Evolutionary conservation across 2,329 filamentous ascomycete species (phyloP).

Genomic region (Fusarium piperis): DNA sequence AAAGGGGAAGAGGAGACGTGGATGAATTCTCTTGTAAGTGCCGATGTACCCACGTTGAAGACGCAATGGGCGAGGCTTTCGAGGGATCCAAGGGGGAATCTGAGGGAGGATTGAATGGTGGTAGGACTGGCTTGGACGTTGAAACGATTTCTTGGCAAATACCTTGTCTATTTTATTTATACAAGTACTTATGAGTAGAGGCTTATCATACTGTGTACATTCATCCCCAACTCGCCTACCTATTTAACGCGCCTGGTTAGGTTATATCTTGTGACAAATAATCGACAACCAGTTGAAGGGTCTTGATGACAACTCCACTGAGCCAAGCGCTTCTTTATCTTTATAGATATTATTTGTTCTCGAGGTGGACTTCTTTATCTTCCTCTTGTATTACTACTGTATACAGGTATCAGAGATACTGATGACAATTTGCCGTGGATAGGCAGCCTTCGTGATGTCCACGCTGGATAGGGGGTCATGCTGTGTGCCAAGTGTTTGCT

Average conservation of each 20-base stretch:
- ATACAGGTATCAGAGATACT: not conserved
- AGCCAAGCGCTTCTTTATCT: not conserved
- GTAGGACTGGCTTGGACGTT: not conserved
- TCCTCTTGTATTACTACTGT: not conserved
- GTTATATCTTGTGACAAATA: not conserved
- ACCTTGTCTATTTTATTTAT: not conserved
- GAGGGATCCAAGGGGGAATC: constrained; percentile 36
- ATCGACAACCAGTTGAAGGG: not conserved
- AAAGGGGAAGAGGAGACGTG: constrained; percentile 41
- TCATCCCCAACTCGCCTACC: not conserved
- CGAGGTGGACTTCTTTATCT: not conserved
- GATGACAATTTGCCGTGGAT: not conserved
- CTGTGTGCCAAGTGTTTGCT: not conserved
- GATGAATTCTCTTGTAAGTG: constrained; percentile 48
- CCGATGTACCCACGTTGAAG: constrained; percentile 45
- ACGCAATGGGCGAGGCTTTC: constrained; percentile 49
- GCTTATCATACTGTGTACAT: too few relatives aligned
- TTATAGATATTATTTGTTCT: too few relatives aligned
- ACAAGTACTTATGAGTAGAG: not conserved
- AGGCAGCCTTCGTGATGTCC: not conserved
- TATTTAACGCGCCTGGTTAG: not conserved
- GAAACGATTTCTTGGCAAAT: not conserved
- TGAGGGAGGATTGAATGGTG: constrained; percentile 10
- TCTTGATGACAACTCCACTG: not conserved
- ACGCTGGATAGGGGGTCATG: not conserved